Evolutionary conservation across 371 early-diverging fungal species (phyloP).

Genomic region (Mortierella sp.): DNA sequence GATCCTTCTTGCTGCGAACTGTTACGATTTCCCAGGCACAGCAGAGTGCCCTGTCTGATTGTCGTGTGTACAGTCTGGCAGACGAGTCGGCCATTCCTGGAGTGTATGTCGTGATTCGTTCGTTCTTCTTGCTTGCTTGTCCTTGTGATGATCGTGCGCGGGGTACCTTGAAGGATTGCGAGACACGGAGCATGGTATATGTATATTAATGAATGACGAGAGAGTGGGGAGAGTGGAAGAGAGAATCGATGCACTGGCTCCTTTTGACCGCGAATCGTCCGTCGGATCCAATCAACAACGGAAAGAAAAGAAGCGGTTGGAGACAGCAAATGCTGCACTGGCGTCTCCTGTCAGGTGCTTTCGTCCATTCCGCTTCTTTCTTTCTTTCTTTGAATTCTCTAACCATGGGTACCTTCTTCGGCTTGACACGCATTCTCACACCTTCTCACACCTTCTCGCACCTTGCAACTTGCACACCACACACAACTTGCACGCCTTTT

Average conservation of each 20-base stretch:
- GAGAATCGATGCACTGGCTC: background rate
- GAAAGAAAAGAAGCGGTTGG: background rate
- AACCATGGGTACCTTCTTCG: background rate
- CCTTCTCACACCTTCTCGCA: background rate
- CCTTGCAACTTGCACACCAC: too few species aligned
- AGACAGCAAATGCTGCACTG: background rate
- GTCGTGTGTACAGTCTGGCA: background rate
- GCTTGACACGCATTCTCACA: background rate
- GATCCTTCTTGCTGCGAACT: too few species aligned
- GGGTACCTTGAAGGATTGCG: conserved; percentile 37
- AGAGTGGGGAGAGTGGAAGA: conserved; percentile 6
- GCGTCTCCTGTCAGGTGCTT: background rate
- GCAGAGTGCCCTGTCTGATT: too few species aligned
- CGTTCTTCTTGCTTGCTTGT: background rate
- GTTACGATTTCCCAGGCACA: too few species aligned
- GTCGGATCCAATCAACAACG: conserved; percentile 14
- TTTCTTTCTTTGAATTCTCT: background rate
- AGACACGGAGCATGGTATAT: conserved; percentile 37
- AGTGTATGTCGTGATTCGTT: background rate
- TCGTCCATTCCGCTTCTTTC: background rate
- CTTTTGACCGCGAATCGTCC: background rate
- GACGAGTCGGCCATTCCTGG: background rate
- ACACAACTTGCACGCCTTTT: background rate
- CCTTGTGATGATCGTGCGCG: background rate
- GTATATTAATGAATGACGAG: background rate